Evolutionary conservation across 164 flowering plant species (phyloP), one percentile per base, ranked within the genome.

Genomic region (Hamamelis virginiana): DNA sequence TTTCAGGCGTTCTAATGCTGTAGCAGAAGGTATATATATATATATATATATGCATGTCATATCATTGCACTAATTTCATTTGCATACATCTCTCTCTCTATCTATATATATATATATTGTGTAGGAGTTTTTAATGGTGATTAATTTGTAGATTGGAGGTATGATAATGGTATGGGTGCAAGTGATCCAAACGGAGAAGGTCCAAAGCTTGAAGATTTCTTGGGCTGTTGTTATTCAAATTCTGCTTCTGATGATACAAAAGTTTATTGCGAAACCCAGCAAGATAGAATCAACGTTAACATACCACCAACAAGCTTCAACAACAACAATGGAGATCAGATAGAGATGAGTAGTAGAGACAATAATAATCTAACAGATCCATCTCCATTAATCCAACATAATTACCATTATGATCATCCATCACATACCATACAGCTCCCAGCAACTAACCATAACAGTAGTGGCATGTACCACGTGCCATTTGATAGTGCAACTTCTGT

Each of bases 171-270:
- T 3, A 61, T 75, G 57, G 68, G 61, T 16, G 71, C 72, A 12
- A 33, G 60, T 59, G 74, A 80, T 65, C 70, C 70, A 53, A 78
- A 74, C 21, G 74, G 64, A 56, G 87, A 76, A 25, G 74, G 71
- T 47, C 97, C 97, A 63, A 91, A 88, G 76, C 86, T 91, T 59
- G 97, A 89, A 70, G 92, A 89, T 70, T 88, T 89, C 70, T 53
- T 91, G 41, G 94, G 96, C 1, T 70, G 84, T 23, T 82, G 85
- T 55, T 85, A 86, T 80, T 74, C 91, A n/a, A 81, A 73, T 11
- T 69, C 81, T 4, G 25, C 74, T 41, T 69, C 76, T 41, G 75
- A 80, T n/a, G 48, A 51, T 64, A 69, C 51, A 59, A 68, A 64
- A 67, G 74, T 74, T 44, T 78, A 74, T 62, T 79, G 71, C 67